These are phyloP conservation scores for Berberis thunbergii DNA, from an alignment of 164 flowering plant species.

Conservation along the genomic window DNA sequence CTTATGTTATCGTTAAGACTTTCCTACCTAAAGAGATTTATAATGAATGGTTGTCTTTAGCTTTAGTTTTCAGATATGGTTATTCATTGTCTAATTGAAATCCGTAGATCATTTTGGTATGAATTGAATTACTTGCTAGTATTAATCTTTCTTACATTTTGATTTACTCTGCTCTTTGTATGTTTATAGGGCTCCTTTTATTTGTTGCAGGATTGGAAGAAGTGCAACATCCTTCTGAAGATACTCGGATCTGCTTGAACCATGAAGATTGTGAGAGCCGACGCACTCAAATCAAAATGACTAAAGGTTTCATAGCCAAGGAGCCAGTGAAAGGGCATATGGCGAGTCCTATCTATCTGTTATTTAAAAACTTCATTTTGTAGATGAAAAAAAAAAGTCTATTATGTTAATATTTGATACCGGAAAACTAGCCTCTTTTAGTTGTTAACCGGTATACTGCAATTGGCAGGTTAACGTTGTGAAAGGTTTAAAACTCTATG, in stretches of 20 bases:
- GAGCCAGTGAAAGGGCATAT: conserved; percentile 90
- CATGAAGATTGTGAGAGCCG: conserved; percentile 64
- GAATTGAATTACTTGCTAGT: no score
- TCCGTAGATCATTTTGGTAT: no score
- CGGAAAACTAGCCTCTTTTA: not conserved
- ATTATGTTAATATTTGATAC: not conserved
- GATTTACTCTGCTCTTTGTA: not conserved
- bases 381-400: conserved; percentile 7
- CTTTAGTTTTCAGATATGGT: no score
- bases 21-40: no score
- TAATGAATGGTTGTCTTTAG: no score
- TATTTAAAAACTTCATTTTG: conserved; percentile 11
- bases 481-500: no score
- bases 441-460: not conserved
- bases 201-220: conserved; percentile 50
- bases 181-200: not conserved
- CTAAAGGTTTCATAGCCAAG: conserved; percentile 87
- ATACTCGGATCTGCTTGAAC: conserved; percentile 41
- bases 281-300: conserved; percentile 54
- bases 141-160: no score
- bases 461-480: no score
- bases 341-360: conserved; percentile 57
- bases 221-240: conserved; percentile 23
- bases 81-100: no score
- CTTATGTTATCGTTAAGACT: no score